Conservation (phyloP, 2,329 filamentous ascomycete genomes). For the Magnaporthales sp. region DNA sequence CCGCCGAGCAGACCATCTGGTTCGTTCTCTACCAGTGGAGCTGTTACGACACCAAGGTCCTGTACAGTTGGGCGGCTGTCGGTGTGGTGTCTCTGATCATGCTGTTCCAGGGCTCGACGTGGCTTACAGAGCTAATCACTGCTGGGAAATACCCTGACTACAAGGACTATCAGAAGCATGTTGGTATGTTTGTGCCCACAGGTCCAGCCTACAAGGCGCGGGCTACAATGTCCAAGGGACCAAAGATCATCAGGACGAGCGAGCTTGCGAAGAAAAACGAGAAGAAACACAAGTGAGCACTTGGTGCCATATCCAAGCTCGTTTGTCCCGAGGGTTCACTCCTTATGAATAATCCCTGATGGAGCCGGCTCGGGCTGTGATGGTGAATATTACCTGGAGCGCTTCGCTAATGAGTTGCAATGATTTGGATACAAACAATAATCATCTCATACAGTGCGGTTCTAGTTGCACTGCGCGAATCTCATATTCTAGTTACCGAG, state of each 20-base stretch:
- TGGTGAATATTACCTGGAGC: not conserved
- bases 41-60: constrained; percentile 60
- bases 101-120: constrained; percentile 84
- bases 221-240: constrained; percentile 14
- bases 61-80: constrained; percentile 70
- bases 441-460: not conserved
- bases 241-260: constrained; percentile 42
- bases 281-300: constrained; percentile 14
- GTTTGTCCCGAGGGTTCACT: not conserved
- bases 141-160: constrained; percentile 84
- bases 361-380: too few relatives aligned
- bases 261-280: constrained; percentile 37
- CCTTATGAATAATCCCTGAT: too few relatives aligned
- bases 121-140: constrained; percentile 77
- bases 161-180: constrained; percentile 68
- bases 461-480: not conserved
- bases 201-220: constrained; percentile 33
- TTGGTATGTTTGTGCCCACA: constrained; percentile 75
- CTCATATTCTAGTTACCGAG: not conserved
- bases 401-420: not conserved
- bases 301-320: not conserved
- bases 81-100: constrained; percentile 64
- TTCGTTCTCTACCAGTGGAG: constrained; percentile 81
- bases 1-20: constrained; percentile 88
- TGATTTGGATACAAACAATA: not conserved